phyloP scores from a whole-genome alignment of 257 asterid genomes.

The Solanum corneliomulleri region DNA sequence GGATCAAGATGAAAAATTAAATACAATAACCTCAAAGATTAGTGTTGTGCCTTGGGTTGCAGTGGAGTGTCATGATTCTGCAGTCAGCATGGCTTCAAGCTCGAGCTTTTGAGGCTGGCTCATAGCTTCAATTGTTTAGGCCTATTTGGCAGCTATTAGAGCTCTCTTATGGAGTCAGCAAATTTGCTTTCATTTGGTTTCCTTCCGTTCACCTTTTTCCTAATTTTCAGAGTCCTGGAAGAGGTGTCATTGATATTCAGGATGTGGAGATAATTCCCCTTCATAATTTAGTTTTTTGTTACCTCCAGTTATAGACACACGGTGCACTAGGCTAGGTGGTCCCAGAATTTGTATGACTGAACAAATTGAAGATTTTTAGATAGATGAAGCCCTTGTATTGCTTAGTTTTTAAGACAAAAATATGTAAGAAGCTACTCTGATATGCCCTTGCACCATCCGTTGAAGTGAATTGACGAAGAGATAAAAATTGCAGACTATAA shows the following conservation, averaged over 20 bases:
- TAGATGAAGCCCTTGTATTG: not conserved
- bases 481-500: not conserved
- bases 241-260: not conserved
- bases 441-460: not conserved
- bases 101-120: not conserved
- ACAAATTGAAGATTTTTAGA: not conserved
- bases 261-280: not conserved
- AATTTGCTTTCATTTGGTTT: not conserved
- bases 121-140: not conserved
- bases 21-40: not conserved
- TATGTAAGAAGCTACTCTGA: not conserved
- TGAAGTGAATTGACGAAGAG: not conserved
- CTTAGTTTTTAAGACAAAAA: not conserved
- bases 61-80: not conserved
- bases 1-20: not conserved
- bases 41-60: not conserved
- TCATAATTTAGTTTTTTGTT: not conserved
- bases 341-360: not conserved
- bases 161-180: not conserved
- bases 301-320: not conserved
- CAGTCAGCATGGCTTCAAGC: not conserved
- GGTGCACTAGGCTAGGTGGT: not conserved
- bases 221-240: not conserved
- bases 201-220: not conserved
- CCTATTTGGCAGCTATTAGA: not conserved